A percentile compares a stretch with the other conserved stretches of the same genome.
Conservation (phyloP, 306 rosid genomes). For the Betula pendula region DNA sequence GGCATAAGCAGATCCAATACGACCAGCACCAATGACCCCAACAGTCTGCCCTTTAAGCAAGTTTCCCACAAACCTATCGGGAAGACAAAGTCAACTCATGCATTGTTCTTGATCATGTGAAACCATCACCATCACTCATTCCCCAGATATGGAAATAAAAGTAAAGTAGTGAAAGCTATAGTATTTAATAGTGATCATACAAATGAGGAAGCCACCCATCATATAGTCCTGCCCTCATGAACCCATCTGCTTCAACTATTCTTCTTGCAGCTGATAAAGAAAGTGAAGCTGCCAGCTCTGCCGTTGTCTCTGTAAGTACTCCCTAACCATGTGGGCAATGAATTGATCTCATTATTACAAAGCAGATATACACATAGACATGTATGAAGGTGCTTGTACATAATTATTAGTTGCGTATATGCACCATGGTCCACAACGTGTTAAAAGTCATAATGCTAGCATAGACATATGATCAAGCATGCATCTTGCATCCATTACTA, state of each 20-base stretch:
- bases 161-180: constrained; percentile 1
- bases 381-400: too few species aligned
- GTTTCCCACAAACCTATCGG: constrained; percentile 84
- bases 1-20: constrained; percentile 98
- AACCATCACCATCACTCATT: constrained; percentile 5
- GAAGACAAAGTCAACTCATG: constrained; percentile 22
- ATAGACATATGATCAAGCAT: neutral
- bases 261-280: constrained; percentile 92
- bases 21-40: constrained; percentile 99
- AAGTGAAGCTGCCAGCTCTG: constrained; percentile 95
- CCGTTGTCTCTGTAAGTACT: constrained; percentile 97
- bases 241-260: constrained; percentile 97
- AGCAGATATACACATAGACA: neutral
- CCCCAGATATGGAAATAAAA: neutral
- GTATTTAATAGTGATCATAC: constrained; percentile 42
- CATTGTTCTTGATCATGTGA: constrained; percentile 7
- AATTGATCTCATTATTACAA: constrained; percentile 23
- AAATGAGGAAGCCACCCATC: constrained; percentile 99
- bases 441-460: too few species aligned
- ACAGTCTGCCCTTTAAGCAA: constrained; percentile 96
- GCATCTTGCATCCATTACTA: neutral
- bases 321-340: constrained; percentile 57
- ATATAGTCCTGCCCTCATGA: constrained; percentile 96
- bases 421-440: too few species aligned
- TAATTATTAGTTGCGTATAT: too few species aligned